Conservation (phyloP, 306 rosid genomes). For the Albizia julibrissin region DNA sequence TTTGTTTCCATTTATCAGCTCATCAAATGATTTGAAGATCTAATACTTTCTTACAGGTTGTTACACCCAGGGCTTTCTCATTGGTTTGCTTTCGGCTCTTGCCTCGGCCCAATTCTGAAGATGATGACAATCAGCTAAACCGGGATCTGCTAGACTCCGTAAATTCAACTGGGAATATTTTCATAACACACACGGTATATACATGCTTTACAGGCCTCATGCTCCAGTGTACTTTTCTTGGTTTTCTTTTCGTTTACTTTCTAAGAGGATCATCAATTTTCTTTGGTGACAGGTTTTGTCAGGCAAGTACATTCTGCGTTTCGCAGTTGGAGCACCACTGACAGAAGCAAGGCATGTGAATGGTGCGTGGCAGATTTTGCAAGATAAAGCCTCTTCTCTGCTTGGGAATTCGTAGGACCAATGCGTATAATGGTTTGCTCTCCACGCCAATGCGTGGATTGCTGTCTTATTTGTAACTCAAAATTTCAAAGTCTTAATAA, state of each 20-base stretch:
- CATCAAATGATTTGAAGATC: neutral
- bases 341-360: constrained; percentile 77
- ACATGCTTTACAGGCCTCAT: constrained; percentile 43
- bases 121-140: constrained; percentile 59
- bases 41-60: constrained; percentile 46
- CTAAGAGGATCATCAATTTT: neutral
- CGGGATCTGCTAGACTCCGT: constrained; percentile 62
- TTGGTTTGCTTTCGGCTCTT: constrained; percentile 86
- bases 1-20: constrained; percentile 22
- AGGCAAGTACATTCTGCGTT: constrained; percentile 69
- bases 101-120: constrained; percentile 51
- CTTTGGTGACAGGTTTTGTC: constrained; percentile 68
- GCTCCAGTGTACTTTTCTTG: neutral
- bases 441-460: neutral
- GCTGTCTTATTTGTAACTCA: neutral
- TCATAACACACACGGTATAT: constrained; percentile 89
- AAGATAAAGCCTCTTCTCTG: constrained; percentile 72
- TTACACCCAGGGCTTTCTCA: constrained; percentile 70
- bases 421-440: neutral
- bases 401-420: constrained; percentile 40
- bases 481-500: neutral
- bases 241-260: constrained; percentile 29
- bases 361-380: constrained; percentile 75
- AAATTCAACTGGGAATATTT: constrained; percentile 72
- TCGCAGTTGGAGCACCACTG: constrained; percentile 95